A percentile compares a stretch with the other conserved stretches of the same genome.
Conservation (phyloP, 768 basidiomycete species). For the Tulasnella sp. region DNA sequence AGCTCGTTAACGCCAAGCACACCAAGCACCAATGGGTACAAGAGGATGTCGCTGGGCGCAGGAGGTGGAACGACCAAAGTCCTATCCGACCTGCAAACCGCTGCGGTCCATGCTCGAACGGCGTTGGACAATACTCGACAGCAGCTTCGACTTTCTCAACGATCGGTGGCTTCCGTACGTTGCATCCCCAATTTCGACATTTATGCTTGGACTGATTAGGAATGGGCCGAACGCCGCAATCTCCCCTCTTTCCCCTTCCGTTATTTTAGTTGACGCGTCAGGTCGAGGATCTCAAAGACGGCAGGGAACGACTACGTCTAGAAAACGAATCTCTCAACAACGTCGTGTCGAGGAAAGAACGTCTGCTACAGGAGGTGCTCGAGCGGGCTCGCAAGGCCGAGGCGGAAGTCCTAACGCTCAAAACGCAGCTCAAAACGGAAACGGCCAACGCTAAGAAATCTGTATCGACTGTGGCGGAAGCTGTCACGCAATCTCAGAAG, state of each 20-base stretch:
- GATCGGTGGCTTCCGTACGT: slow-evolving; percentile 64
- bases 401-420: slow-evolving; percentile 62
- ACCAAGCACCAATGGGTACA: slow-evolving; percentile 39
- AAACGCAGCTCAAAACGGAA: slow-evolving; percentile 68
- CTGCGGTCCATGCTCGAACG: slow-evolving; percentile 70
- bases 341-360: slow-evolving; percentile 82
- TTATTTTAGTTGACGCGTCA: slow-evolving; percentile 64
- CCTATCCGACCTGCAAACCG: slow-evolving; percentile 79
- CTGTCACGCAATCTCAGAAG: slow-evolving; percentile 71
- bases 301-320: slow-evolving; percentile 69
- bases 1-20: slow-evolving; percentile 42
- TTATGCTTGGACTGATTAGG: background rate
- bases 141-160: slow-evolving; percentile 73
- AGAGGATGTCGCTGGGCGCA: slow-evolving; percentile 44
- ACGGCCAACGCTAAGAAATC: slow-evolving; percentile 67
- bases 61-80: slow-evolving; percentile 76
- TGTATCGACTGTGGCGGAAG: slow-evolving; percentile 64
- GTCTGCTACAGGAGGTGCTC: slow-evolving; percentile 80
- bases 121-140: slow-evolving; percentile 83
- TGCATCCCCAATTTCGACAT: background rate
- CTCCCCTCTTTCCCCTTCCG: background rate
- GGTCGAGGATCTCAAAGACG: slow-evolving; percentile 85
- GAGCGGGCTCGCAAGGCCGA: slow-evolving; percentile 86
- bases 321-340: slow-evolving; percentile 88
- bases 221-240: no score